These are phyloP conservation scores for Erucastrum elatum DNA, from an alignment of 345 rosid genomes.

Conservation along the genomic window DNA sequence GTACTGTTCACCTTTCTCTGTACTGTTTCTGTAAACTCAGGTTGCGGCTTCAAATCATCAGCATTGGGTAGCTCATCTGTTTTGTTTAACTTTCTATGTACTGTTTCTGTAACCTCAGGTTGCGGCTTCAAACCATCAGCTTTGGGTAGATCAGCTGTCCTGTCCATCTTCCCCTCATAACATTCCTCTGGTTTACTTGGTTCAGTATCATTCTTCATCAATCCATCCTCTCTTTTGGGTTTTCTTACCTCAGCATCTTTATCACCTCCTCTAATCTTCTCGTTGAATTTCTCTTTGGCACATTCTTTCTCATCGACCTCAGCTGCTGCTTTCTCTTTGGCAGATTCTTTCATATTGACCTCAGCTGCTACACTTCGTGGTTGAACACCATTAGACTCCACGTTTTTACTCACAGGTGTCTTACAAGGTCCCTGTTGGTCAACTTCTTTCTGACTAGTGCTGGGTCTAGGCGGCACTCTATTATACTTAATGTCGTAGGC, in stretches of 20 bases:
- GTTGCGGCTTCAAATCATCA: slow-evolving; percentile 31
- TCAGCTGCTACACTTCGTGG: slow-evolving; percentile 32
- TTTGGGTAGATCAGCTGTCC: slow-evolving; percentile 29
- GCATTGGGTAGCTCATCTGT: slow-evolving; percentile 31
- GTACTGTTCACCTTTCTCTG: not conserved
- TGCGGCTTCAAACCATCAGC: slow-evolving; percentile 31
- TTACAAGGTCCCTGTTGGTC: not conserved
- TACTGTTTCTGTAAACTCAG: not conserved
- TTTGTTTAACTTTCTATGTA: not conserved
- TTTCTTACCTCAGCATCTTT: slow-evolving; percentile 17
- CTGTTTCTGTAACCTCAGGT: slow-evolving; percentile 9
- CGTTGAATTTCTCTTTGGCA: slow-evolving; percentile 41
- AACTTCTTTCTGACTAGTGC: not conserved
- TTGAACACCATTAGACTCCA: slow-evolving; percentile 33
- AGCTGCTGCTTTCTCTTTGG: slow-evolving; percentile 30
- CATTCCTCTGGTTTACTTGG: not conserved
- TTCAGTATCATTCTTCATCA: not conserved
- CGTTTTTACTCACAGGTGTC: slow-evolving; percentile 35
- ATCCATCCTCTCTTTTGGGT: not conserved
- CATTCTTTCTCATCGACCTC: slow-evolving; percentile 32
- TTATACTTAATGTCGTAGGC: slow-evolving; percentile 50
- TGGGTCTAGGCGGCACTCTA: slow-evolving; percentile 35
- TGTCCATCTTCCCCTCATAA: not conserved
- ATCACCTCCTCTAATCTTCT: slow-evolving; percentile 27
- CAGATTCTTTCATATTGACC: slow-evolving; percentile 31